These are phyloP conservation scores for Coelastrella sp. DNA, from an alignment of 139 green algal genomes.

Conservation along the genomic window DNA sequence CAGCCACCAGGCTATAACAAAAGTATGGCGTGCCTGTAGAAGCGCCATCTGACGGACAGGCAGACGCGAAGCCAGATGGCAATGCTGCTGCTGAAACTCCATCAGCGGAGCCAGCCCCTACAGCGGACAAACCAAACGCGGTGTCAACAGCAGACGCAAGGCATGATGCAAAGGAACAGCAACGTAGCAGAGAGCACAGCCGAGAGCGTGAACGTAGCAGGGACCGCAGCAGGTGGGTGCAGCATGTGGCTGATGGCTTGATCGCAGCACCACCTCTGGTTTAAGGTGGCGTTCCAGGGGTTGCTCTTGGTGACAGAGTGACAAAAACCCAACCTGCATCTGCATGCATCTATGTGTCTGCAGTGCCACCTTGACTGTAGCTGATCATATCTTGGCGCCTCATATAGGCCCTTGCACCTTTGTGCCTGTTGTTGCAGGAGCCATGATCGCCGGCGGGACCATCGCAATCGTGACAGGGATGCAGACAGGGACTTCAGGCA, in stretches of 20 bases:
- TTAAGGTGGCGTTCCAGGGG: not conserved
- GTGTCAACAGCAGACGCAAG: not conserved
- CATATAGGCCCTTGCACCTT: not conserved
- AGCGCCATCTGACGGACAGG: not conserved
- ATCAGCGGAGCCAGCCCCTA: not conserved
- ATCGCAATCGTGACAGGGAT: not conserved
- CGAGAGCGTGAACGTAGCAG: slow-evolving; percentile 3
- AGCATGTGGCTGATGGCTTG: not conserved
- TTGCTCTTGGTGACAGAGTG: not conserved
- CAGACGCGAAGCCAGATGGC: not conserved
- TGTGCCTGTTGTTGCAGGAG: slow-evolving; percentile 3
- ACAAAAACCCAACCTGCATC: no score
- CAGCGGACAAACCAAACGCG: not conserved
- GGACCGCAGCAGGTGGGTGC: slow-evolving; percentile 21
- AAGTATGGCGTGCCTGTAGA: no score
- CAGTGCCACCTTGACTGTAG: not conserved
- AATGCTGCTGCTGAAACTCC: not conserved
- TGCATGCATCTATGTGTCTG: not conserved
- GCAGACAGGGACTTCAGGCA: not conserved
- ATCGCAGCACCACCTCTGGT: not conserved
- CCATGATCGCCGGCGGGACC: not conserved
- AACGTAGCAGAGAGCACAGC: not conserved
- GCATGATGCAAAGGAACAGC: not conserved
- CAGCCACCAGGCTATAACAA: no score
- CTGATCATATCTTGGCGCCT: not conserved